These are phyloP conservation scores for Labyrinthula sp. DNA, from an alignment of 352 stramenopile species.

Conservation along the genomic window DNA sequence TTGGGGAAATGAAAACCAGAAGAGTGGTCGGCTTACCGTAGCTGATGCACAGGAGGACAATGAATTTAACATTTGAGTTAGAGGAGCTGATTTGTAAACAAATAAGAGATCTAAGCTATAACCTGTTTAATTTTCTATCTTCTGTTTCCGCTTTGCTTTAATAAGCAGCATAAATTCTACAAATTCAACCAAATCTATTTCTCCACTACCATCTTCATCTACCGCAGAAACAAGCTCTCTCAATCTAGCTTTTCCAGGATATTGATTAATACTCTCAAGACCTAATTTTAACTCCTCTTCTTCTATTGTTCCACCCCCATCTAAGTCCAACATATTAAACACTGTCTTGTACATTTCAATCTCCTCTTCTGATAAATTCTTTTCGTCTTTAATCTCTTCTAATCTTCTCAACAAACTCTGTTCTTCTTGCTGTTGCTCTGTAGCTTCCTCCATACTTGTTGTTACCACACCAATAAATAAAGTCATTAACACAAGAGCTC, in stretches of 20 bases:
- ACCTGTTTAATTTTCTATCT: too few relatives aligned
- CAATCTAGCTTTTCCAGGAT: slow-evolving; percentile 50
- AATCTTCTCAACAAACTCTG: slow-evolving; percentile 29
- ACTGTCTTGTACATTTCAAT: slow-evolving; percentile 56
- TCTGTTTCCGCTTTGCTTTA: too few relatives aligned
- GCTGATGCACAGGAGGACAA: too few relatives aligned
- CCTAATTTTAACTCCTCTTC: slow-evolving; percentile 53
- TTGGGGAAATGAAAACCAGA: too few relatives aligned
- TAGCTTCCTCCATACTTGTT: slow-evolving; percentile 64
- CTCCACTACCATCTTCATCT: slow-evolving; percentile 52
- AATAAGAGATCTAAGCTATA: too few relatives aligned
- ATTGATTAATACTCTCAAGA: slow-evolving; percentile 51
- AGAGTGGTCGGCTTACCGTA: too few relatives aligned
- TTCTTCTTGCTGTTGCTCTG: slow-evolving; percentile 38
- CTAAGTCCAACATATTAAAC: slow-evolving; percentile 53
- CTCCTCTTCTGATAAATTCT: slow-evolving; percentile 41
- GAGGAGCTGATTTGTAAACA: too few relatives aligned
- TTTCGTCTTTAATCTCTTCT: slow-evolving; percentile 49
- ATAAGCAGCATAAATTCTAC: slow-evolving; percentile 47
- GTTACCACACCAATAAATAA: slow-evolving; percentile 69
- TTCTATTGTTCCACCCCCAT: slow-evolving; percentile 53
- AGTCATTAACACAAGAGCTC: slow-evolving; percentile 60
- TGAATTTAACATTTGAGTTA: too few relatives aligned
- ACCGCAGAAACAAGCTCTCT: slow-evolving; percentile 58
- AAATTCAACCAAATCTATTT: slow-evolving; percentile 61